Conservation (phyloP, 2,329 filamentous ascomycete genomes). For the Anthostomella pinea region DNA sequence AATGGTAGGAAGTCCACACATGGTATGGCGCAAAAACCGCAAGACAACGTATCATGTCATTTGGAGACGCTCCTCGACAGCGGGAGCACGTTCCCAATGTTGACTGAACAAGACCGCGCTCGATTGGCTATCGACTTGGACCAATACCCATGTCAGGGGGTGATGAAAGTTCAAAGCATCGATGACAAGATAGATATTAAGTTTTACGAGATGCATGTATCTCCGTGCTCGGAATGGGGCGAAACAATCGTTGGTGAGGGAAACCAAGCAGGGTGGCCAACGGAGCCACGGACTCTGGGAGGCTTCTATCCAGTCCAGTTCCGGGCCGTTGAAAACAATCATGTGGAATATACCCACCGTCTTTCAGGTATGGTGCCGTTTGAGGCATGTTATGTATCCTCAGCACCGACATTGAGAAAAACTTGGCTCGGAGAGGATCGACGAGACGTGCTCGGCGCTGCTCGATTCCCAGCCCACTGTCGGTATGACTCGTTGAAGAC, state of each 20-base stretch:
- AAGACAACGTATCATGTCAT: slow-evolving; percentile 20
- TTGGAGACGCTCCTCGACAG: slow-evolving; percentile 40
- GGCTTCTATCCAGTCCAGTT: slow-evolving; percentile 31
- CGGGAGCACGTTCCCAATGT: slow-evolving; percentile 41
- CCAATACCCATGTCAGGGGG: slow-evolving; percentile 37
- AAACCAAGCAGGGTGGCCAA: slow-evolving; percentile 22
- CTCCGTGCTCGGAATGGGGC: slow-evolving; percentile 25
- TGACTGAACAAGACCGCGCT: slow-evolving; percentile 35
- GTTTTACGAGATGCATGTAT: slow-evolving; percentile 36
- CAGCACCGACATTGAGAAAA: slow-evolving; percentile 34
- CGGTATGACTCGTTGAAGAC: slow-evolving; percentile 20
- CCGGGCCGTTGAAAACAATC: slow-evolving; percentile 2
- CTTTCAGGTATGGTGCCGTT: slow-evolving; percentile 44
- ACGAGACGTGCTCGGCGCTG: slow-evolving; percentile 41
- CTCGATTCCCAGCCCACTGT: slow-evolving; percentile 38
- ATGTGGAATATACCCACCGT: slow-evolving; percentile 21
- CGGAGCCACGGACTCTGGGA: slow-evolving; percentile 22
- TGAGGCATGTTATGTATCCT: slow-evolving; percentile 39
- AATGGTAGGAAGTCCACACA: slow-evolving; percentile 5
- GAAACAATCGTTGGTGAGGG: slow-evolving; percentile 28
- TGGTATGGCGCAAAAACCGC: not conserved
- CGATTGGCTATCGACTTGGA: slow-evolving; percentile 32
- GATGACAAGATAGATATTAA: slow-evolving; percentile 14
- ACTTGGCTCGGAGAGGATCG: slow-evolving; percentile 43
- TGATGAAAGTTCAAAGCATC: slow-evolving; percentile 20